Evolutionary conservation across 2,329 filamentous ascomycete genomes (phyloP), one percentile per base, ranked within the genome.

Genomic region (Penicillium fuscoglaucum): DNA sequence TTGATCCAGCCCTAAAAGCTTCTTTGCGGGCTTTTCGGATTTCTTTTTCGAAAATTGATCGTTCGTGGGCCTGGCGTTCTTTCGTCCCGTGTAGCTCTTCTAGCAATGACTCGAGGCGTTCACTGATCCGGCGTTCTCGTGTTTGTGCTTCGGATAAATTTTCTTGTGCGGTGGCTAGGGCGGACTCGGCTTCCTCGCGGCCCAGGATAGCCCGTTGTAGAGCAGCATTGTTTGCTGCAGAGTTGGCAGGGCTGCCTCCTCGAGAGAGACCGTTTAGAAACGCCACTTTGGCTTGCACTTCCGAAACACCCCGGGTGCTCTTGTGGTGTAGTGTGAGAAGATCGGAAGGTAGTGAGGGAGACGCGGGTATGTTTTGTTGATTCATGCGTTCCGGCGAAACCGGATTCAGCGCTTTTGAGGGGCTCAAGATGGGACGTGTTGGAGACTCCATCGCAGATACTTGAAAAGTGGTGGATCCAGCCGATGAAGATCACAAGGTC

Each of bases 11-110:
- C 51, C 82, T 83, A 66, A 84, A 85, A 1, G 83, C 82, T 64
- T 85, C 83, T 68, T 85, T 86, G 19, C 82, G 75, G 41, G 80
- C 76, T 52, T 80, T 79, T 45, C 82, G 75, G 33, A 85, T 77
- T 65, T 86, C 83, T 61, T 84, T 85, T 62, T 85, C 82, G 61
- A 83, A 85, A 7, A 84, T 68, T 2, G 73, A 66, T 61, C 79
- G 71, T 62, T 80, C 78, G 55, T 80, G 76, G 13, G 70, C 71
- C 59, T 82, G 77, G 39, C 81, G 76, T 62, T 82, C 79, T 66
- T 84, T 84, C 15, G 78, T 74, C 12, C 75, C 73, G 35, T 81
- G 76, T 37, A 83, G 70, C 65, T 85, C 83, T 64, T 83, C 83
- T 69, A 84, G 63, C 49, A 78, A 65, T 9, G 74, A 73, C 61